Percentiles rank a stretch among this genome's conserved stretches.
These are phyloP conservation scores for Sarcodon aspratus DNA, from an alignment of 768 basidiomycete genomes.

Conservation along the genomic window DNA sequence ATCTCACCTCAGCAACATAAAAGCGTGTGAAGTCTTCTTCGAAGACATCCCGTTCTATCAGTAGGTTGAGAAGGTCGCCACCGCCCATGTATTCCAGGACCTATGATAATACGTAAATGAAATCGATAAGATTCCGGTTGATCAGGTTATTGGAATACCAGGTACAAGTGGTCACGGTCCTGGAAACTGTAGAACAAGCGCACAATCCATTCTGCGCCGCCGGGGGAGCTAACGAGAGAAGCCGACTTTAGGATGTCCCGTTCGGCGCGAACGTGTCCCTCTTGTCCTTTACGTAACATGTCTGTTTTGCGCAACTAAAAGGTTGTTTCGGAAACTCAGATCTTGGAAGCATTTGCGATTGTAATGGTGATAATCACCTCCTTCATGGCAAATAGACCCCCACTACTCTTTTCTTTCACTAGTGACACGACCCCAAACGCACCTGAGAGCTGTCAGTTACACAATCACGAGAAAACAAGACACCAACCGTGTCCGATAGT, in stretches of 20 bases:
- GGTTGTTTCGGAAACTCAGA: constrained; percentile 13
- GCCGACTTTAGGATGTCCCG: constrained; percentile 90
- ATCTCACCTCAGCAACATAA: constrained; percentile 82
- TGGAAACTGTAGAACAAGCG: constrained; percentile 89
- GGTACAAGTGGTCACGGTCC: constrained; percentile 89
- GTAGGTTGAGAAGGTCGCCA: constrained; percentile 89
- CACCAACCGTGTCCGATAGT: constrained; percentile 83
- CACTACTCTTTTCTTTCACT: constrained; percentile 71
- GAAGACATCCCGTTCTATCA: constrained; percentile 87
- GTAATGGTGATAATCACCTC: constrained; percentile 42
- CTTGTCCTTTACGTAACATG: constrained; percentile 94
- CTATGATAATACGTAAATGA: constrained; percentile 41
- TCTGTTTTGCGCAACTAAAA: constrained; percentile 72
- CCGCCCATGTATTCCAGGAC: constrained; percentile 94
- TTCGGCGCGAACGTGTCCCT: constrained; percentile 94
- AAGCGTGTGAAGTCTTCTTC: constrained; percentile 87
- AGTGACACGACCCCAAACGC: constrained; percentile 96
- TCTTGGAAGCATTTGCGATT: constrained; percentile 2
- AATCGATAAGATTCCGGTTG: constrained; percentile 22
- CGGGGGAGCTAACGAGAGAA: constrained; percentile 62
- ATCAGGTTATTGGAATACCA: constrained; percentile 38
- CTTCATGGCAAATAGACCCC: constrained; percentile 91
- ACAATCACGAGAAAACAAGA: constrained; percentile 8
- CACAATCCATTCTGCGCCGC: constrained; percentile 88
- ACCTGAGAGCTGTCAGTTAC: constrained; percentile 31